A percentile compares a stretch with the other conserved stretches of the same genome.
These are phyloP conservation scores for Metroxylon sagu DNA, from an alignment of 176 grass and related monocot genomes.

Conservation along the genomic window DNA sequence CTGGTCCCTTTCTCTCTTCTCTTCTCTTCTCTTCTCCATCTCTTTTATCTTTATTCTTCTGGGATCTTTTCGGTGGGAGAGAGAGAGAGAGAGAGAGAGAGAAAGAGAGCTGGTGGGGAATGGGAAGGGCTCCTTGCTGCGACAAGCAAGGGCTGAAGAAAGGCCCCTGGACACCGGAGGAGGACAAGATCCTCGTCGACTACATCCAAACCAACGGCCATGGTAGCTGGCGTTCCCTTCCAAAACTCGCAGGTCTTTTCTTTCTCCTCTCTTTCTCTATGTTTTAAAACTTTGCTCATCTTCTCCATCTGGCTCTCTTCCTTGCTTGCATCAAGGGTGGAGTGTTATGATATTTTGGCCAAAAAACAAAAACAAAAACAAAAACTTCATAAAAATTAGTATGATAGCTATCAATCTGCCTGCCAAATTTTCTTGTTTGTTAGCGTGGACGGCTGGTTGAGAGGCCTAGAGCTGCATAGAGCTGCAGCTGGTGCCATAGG, in stretches of 20 bases:
- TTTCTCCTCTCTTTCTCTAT: neutral
- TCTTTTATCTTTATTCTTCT: neutral
- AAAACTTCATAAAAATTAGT: no score
- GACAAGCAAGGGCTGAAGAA: slow-evolving; percentile 92
- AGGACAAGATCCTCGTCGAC: slow-evolving; percentile 90
- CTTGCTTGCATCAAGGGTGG: neutral
- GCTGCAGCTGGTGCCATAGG: no score
- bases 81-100: neutral
- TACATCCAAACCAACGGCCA: slow-evolving; percentile 70
- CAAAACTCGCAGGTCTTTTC: slow-evolving; percentile 73
- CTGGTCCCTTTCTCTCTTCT: slow-evolving; percentile 14
- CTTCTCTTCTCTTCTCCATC: neutral
- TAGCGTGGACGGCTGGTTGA: no score
- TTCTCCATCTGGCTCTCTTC: neutral
- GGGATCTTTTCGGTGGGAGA: neutral
- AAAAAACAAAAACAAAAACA: no score
- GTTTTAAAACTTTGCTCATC: neutral
- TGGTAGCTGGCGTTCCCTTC: slow-evolving; percentile 82
- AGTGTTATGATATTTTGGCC: no score
- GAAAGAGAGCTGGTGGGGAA: neutral
- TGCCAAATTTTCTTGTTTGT: no score
- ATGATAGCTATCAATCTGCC: no score
- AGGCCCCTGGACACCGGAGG: slow-evolving; percentile 87
- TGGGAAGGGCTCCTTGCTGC: slow-evolving; percentile 95
- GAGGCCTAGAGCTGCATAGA: no score